These are phyloP conservation scores for Secale cereale DNA, from an alignment of 176 grass and related monocot species.

Conservation along the genomic window DNA sequence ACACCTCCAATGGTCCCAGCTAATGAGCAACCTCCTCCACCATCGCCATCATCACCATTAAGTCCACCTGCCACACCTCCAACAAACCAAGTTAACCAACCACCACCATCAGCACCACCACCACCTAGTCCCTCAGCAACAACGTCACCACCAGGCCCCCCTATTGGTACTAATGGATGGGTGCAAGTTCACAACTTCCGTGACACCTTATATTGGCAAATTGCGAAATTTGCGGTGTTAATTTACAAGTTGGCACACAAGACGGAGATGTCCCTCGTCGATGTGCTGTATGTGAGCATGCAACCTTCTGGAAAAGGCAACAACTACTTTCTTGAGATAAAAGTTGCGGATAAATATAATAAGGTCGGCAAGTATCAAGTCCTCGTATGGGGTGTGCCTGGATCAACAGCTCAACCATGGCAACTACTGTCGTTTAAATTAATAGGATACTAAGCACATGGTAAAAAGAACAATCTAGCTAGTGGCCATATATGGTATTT, in stretches of 20 bases:
- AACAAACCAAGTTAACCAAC: background rate
- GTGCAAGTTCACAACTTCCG: background rate
- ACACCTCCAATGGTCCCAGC: background rate
- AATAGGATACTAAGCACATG: background rate
- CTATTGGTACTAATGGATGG: constrained; percentile 9
- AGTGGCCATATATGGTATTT: background rate
- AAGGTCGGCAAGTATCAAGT: constrained; percentile 14
- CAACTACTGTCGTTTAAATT: constrained; percentile 22
- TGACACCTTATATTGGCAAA: constrained; percentile 27
- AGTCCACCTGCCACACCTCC: background rate
- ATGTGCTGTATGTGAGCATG: constrained; percentile 22
- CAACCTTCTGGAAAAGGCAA: background rate
- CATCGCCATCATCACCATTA: background rate
- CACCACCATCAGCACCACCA: background rate
- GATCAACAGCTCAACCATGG: constrained; percentile 23
- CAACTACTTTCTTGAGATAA: constrained; percentile 28
- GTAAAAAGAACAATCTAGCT: background rate
- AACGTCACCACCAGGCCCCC: background rate
- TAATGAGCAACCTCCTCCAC: background rate
- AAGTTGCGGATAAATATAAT: constrained; percentile 13
- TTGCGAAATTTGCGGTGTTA: constrained; percentile 24
- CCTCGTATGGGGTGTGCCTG: constrained; percentile 18
- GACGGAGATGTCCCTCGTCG: background rate
- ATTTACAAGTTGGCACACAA: constrained; percentile 14
- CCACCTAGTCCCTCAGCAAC: background rate